These are phyloP conservation scores for Phytophthora sansomeana DNA, from an alignment of 352 stramenopile species.

Conservation along the genomic window DNA sequence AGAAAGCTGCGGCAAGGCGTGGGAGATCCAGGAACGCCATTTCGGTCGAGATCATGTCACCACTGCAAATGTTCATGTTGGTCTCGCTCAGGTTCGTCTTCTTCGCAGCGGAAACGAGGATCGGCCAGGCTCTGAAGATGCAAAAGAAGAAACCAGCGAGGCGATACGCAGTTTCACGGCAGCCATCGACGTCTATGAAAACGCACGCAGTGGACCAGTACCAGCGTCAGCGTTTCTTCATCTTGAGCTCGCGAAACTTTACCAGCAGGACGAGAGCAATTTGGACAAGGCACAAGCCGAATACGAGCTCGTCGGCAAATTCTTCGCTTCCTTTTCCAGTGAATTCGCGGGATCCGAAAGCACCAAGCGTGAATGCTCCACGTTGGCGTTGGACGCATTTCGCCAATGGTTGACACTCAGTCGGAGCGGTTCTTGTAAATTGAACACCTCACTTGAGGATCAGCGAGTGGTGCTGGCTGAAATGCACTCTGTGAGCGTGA, in stretches of 20 bases:
- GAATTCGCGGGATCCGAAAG: slow-evolving; percentile 62
- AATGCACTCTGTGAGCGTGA: slow-evolving; percentile 50
- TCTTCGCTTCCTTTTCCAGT: slow-evolving; percentile 66
- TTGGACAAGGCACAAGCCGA: slow-evolving; percentile 14
- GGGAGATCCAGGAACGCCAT: slow-evolving; percentile 60
- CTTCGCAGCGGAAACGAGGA: slow-evolving; percentile 27
- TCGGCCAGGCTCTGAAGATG: slow-evolving; percentile 3
- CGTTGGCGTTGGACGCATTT: slow-evolving; percentile 65
- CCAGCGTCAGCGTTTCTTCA: slow-evolving; percentile 64
- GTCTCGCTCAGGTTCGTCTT: slow-evolving; percentile 65
- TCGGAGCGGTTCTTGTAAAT: slow-evolving; percentile 1
- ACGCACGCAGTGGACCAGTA: slow-evolving; percentile 59
- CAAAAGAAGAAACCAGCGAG: slow-evolving; percentile 45
- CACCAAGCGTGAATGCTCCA: slow-evolving; percentile 67
- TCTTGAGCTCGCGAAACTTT: slow-evolving; percentile 68
- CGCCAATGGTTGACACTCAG: slow-evolving; percentile 49
- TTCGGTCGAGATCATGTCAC: slow-evolving; percentile 63
- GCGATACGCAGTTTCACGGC: slow-evolving; percentile 52
- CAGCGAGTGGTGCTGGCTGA: slow-evolving; percentile 46
- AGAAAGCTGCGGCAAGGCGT: slow-evolving; percentile 74
- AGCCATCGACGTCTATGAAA: slow-evolving; percentile 66
- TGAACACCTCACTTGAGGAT: slow-evolving; percentile 41
- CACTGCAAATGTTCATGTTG: slow-evolving; percentile 57
- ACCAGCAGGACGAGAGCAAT: slow-evolving; percentile 41
- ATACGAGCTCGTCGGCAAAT: slow-evolving; percentile 55